Conservation (phyloP, 177 flowering plant species). For the Vitis hybrid region DNA sequence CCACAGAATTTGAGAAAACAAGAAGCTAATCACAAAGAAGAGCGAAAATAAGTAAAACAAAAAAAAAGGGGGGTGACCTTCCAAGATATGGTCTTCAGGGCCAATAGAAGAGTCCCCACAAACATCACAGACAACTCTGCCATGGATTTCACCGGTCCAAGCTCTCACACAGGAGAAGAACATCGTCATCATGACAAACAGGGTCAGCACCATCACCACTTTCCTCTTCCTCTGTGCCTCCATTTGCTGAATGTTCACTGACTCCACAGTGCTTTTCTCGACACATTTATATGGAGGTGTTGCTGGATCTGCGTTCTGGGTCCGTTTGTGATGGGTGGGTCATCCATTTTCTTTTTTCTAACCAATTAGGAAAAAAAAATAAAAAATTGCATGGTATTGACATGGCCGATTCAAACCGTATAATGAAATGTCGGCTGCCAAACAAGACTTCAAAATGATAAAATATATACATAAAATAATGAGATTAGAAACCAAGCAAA, state of each 20-base stretch:
- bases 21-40: neutral
- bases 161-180: conserved; percentile 25
- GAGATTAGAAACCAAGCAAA: too few relatives aligned
- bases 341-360: neutral
- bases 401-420: too few relatives aligned
- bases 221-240: conserved; percentile 8
- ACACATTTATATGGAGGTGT: neutral
- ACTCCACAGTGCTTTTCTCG: neutral
- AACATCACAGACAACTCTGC: conserved; percentile 92
- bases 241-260: conserved; percentile 9
- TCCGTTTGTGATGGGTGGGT: neutral
- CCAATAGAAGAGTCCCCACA: conserved; percentile 87
- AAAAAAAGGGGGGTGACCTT: conserved; percentile 40
- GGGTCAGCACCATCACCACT: conserved; percentile 10
- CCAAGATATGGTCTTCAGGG: conserved; percentile 88
- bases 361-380: too few relatives aligned
- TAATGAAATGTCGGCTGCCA: too few relatives aligned
- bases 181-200: conserved; percentile 6
- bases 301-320: neutral
- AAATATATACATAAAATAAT: too few relatives aligned
- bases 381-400: too few relatives aligned
- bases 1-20: too few relatives aligned
- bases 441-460: too few relatives aligned
- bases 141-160: conserved; percentile 97
- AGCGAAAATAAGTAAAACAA: neutral